phyloP scores from a whole-genome alignment of 306 rosid species.

The Coriaria nepalensis region DNA sequence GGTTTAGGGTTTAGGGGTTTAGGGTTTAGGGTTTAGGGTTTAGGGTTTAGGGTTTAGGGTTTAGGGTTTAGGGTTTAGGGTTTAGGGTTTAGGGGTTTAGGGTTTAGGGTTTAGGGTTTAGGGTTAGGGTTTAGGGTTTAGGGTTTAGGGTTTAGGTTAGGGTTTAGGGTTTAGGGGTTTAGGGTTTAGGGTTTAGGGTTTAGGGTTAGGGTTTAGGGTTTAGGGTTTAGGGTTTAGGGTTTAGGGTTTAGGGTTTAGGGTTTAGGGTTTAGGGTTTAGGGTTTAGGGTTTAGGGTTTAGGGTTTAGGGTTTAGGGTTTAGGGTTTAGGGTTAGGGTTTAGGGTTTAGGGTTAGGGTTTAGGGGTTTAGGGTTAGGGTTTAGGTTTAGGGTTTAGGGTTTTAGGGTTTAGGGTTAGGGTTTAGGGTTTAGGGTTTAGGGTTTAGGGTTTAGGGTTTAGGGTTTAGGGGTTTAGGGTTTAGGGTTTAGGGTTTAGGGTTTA shows the following conservation, averaged over 20 bases:
- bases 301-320: conserved; percentile 2
- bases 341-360: not conserved
- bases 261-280: conserved; percentile 2
- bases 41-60: no score
- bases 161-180: no score
- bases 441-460: not conserved
- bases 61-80: no score
- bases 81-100: no score
- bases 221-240: conserved; percentile 10
- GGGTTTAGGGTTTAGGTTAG: not conserved
- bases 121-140: not conserved
- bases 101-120: conserved; percentile 4
- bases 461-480: not conserved
- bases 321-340: no score
- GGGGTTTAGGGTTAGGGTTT: not conserved
- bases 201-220: conserved; percentile 4
- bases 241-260: conserved; percentile 6
- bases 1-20: no score
- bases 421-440: not conserved
- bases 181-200: conserved; percentile 2
- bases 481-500: conserved; percentile 8
- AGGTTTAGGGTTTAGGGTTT: not conserved
- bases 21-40: no score
- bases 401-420: not conserved
- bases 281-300: conserved; percentile 3